Evolutionary conservation across 306 rosid genomes (phyloP), one percentile per base, ranked within the genome.

Genomic region (Quercus dentata): DNA sequence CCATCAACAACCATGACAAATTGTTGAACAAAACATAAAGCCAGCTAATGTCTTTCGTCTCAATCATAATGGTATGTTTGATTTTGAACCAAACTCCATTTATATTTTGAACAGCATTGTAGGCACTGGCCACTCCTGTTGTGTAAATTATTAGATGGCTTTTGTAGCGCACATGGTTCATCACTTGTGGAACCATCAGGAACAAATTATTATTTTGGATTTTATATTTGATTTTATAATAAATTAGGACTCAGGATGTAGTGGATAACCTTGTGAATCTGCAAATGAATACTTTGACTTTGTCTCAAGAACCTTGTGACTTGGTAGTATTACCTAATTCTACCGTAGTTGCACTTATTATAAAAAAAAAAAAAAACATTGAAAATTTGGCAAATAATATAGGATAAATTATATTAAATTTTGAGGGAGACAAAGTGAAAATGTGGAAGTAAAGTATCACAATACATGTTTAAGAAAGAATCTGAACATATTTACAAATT

Each of bases 41-140:
- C 77, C 90, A 80, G 82, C 88, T 83, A 74, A 74, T 71, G n/a
- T 54, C 11, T 28, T 79, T 70, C 52, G 76, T 70, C 74, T 54
- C 80, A 75, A 56, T 77, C 71, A 80, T 69, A 73, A 56, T 76
- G 28, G 54, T 33, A 27, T 15, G 11, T 38, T 82, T 80, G 41
- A 84, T 64, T 68, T 10, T 55, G 17, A 74, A 56, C 33, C 20
- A 25, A 5, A 38, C 44, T 6, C 78, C 61, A 19, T 65, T 35
- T 64, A 68, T 35, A 38, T 57, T 25, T 14, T 61, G 28, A 5
- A 8, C 5, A 57, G 77, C 84, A 33, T 33, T 12, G 23, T 15
- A 64, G 49, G 49, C 51, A 67, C 11, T 31, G 71, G 61, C 41
- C 41, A 54, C 49, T 67, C 80, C 59, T n/a, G 59, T 76, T 63